These are phyloP conservation scores for Fusarium sp. DNA, from an alignment of 2,329 filamentous ascomycete species.

Conservation along the genomic window DNA sequence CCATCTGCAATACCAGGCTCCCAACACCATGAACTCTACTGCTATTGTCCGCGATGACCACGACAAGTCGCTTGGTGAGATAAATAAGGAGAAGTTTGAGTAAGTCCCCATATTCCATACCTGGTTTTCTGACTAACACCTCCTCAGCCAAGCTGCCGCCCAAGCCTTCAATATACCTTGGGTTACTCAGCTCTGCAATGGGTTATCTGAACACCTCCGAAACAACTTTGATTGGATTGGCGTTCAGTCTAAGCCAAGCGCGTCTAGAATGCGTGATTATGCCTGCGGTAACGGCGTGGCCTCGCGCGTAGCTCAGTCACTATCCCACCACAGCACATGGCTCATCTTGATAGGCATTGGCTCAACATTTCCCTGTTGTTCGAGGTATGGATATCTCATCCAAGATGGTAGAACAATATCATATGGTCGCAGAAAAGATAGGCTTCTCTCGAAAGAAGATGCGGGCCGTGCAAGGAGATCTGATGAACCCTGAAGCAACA, in stretches of 20 bases:
- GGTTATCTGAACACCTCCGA: background rate
- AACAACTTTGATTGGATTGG: background rate
- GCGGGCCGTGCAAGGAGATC: background rate
- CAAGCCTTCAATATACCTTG: too few species aligned
- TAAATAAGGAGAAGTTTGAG: too few species aligned
- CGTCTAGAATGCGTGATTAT: background rate
- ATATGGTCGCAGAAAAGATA: background rate
- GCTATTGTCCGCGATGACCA: too few species aligned
- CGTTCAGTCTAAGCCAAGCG: fast-evolving
- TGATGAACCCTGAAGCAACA: background rate
- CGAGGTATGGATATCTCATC: background rate
- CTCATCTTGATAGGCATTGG: background rate
- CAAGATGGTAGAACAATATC: slow-evolving; percentile 3
- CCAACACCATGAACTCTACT: too few species aligned
- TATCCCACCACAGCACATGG: too few species aligned
- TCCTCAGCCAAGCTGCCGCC: too few species aligned
- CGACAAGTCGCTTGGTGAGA: too few species aligned
- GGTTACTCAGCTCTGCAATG: background rate
- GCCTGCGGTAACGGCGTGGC: background rate
- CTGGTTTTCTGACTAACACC: too few species aligned
- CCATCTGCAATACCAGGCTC: too few species aligned
- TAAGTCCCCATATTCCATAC: too few species aligned
- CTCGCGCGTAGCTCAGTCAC: too few species aligned
- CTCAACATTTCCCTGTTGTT: background rate
- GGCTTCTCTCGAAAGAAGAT: background rate